Conservation (phyloP, 176 grass and related monocot species). For the Lolium multiflorum region DNA sequence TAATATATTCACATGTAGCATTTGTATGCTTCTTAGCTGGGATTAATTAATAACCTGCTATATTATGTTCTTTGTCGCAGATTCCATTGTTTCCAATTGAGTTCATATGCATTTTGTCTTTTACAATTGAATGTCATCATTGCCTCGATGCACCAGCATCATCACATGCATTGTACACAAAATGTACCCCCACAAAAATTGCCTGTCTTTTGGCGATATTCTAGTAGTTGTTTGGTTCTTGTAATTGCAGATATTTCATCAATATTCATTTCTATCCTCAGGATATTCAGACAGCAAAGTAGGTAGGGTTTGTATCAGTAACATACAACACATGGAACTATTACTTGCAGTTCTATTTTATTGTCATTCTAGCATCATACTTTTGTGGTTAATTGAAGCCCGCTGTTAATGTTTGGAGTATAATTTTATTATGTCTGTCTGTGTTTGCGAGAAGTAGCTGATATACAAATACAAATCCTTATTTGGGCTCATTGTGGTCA, state of each 20-base stretch:
- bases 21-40: slow-evolving; percentile 47
- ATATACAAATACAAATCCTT: slow-evolving; percentile 11
- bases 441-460: slow-evolving; percentile 25
- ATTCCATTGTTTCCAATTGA: slow-evolving; percentile 26
- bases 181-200: neutral
- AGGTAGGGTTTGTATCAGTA: neutral
- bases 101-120: neutral
- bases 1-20: neutral
- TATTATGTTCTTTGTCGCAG: slow-evolving; percentile 17
- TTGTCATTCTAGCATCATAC: slow-evolving; percentile 10
- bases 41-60: slow-evolving; percentile 8
- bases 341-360: slow-evolving; percentile 9
- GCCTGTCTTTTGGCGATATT: neutral
- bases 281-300: neutral
- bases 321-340: neutral
- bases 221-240: neutral
- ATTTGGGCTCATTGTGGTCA: slow-evolving; percentile 35
- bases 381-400: slow-evolving; percentile 22
- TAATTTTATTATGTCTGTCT: neutral
- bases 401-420: slow-evolving; percentile 28
- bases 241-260: neutral
- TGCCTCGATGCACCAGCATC: neutral
- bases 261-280: neutral
- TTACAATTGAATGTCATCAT: slow-evolving; percentile 28
- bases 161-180: slow-evolving; percentile 19